Evolutionary conservation across 257 asterid genomes (phyloP), one percentile per base, ranked within the genome.

Genomic region (Ophiorrhiza pumila): DNA sequence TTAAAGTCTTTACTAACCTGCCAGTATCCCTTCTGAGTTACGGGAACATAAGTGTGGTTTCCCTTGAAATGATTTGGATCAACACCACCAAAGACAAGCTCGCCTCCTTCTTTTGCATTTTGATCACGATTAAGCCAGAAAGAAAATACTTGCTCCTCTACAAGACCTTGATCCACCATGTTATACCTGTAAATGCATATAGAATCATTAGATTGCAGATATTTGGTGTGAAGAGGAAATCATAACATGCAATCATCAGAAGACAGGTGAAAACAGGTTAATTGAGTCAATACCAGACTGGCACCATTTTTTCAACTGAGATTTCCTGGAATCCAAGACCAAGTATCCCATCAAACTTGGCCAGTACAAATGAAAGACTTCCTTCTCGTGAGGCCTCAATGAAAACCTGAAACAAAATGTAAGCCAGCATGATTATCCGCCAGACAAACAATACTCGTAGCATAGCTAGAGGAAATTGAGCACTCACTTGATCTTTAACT

Each of bases 311-410:
- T 2, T 92, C 97, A 72, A 86, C 96, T 35, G 97, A 71, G 74
- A 91, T 91, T 82, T 94, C 97, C 82, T 87, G 96, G 89, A 94
- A 91, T 56, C 97, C 99, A 64, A 94, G 99, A 53, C 99, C 99
- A 25, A 94, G 83, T 60, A 94, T 83, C 58, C 99, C 99, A 81
- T 94, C 99, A 76, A 94, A 94, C 81, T 90, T 90, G 29, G 88
- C 89, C 29, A 94, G 17, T 71, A 88, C 76, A 81, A 94, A 94
- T 73, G 95, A 64, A 57, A 91, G 85, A 78, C 96, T 87, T 75
- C 91, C 95, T 85, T 94, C 98, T 61, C 75, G 64, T 29, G 95
- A 90, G 37, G 96, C 84, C 77, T 94, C 99, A 63, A 94, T 91
- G 59, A 94, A 94, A 67, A 80, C 95, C 99, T 94, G 84, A 43